Evolutionary conservation across 1,139 yeast genomes (phyloP).

Genomic region (Arxiozyma heterogenica): DNA sequence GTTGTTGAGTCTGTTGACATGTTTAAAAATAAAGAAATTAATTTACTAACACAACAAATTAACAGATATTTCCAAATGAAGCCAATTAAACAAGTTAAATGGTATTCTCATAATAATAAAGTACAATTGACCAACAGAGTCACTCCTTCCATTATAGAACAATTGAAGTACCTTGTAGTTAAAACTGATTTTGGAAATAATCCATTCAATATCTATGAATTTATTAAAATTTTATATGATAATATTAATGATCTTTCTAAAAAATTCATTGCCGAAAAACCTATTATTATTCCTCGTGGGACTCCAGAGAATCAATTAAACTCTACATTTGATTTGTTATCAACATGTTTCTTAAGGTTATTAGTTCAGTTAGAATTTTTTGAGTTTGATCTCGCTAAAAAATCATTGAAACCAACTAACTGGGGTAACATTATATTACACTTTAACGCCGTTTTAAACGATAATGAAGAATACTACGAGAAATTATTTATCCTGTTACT

Average conservation of each 20-base stretch:
- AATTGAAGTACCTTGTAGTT: slow-evolving; percentile 34
- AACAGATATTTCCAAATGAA: slow-evolving; percentile 83
- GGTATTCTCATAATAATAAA: slow-evolving; percentile 45
- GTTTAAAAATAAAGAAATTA: slow-evolving; percentile 51
- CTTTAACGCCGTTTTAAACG: slow-evolving; percentile 25
- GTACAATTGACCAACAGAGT: slow-evolving; percentile 45
- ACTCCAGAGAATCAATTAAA: slow-evolving; percentile 30
- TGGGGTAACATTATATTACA: slow-evolving; percentile 49
- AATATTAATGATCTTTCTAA: slow-evolving; percentile 21
- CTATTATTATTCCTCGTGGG: slow-evolving; percentile 31
- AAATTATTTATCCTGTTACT: slow-evolving; percentile 40
- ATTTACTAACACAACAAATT: slow-evolving; percentile 60
- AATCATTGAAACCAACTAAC: slow-evolving; percentile 37
- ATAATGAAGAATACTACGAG: slow-evolving; percentile 30
- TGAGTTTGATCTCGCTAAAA: slow-evolving; percentile 32
- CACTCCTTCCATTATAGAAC: slow-evolving; percentile 39
- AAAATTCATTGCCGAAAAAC: slow-evolving; percentile 34
- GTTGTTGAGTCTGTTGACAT: slow-evolving; percentile 41
- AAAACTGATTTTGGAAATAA: slow-evolving; percentile 23
- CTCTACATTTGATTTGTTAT: slow-evolving; percentile 44
- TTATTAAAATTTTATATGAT: slow-evolving; percentile 21
- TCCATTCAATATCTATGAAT: slow-evolving; percentile 23
- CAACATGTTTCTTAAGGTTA: slow-evolving; percentile 53
- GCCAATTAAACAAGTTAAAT: slow-evolving; percentile 47
- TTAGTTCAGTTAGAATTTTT: slow-evolving; percentile 50